These are phyloP conservation scores for Trametes sanguinea DNA, from an alignment of 768 basidiomycete species.

Conservation along the genomic window DNA sequence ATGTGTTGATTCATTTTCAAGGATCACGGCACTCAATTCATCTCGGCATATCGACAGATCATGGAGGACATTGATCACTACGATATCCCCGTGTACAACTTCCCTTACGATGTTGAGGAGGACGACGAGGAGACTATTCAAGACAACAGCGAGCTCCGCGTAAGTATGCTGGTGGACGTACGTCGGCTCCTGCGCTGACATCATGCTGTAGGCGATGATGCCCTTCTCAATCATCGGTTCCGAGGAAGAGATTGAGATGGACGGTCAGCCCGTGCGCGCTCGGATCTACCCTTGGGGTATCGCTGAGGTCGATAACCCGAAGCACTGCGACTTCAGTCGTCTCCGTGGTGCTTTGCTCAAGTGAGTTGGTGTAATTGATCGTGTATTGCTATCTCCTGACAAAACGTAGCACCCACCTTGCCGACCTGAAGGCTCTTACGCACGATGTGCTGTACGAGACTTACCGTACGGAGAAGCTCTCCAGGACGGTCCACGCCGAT, in stretches of 20 bases:
- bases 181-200: conserved; percentile 11
- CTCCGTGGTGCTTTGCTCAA: conserved; percentile 89
- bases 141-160: conserved; percentile 94
- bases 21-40: background rate
- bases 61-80: conserved; percentile 99
- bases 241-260: conserved; percentile 93
- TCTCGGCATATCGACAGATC: conserved; percentile 53
- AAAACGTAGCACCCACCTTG: conserved; percentile 80
- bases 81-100: conserved; percentile 98
- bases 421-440: conserved; percentile 91
- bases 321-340: conserved; percentile 97
- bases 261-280: conserved; percentile 88
- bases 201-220: conserved; percentile 65
- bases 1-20: conserved; percentile 26
- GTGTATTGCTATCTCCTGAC: conserved; percentile 1
- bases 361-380: conserved; percentile 43
- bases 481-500: conserved; percentile 82
- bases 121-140: conserved; percentile 98
- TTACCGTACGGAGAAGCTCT: conserved; percentile 97
- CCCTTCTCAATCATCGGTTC: conserved; percentile 98
- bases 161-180: conserved; percentile 38
- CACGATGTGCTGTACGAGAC: conserved; percentile 96
- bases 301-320: conserved; percentile 98
- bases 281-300: conserved; percentile 99
- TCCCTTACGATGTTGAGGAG: conserved; percentile 98